Base-by-base conservation (phyloP, 1,284 basidiomycete species). In the Cutaneotrichosporon cavernicola region DNA sequence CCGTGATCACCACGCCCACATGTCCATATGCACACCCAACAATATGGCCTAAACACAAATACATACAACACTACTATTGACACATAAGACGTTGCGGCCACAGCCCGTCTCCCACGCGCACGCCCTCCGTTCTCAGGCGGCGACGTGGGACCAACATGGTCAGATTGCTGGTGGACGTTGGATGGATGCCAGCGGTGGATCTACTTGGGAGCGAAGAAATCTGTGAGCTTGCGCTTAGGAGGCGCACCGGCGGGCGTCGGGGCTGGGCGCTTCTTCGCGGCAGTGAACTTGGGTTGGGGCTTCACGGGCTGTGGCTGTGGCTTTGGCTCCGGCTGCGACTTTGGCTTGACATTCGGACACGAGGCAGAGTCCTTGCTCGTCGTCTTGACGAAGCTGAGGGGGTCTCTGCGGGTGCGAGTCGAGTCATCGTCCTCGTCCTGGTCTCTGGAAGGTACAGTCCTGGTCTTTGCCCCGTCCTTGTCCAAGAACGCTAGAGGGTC, bases 401-500 rank as follows among this genome's bases (percentile, higher is more conserved):
- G 51, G n/a, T 53, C 51, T 53, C 43, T 46, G 18, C 43, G 18
- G 7, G 43, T 3, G 26, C 26, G 26, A 26, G 26, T 26, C 26
- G 26, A 26, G 26, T 26, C 34, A 13, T 18, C 43, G 5, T 46
- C 43, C 18, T 46, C 43, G 16, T 43, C 9, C 40, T 4, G 36
- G 38, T 13, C 38, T 40, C 38, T 40, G 38, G 13, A 5, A 26
- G 26, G 26, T 26, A 26, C 26, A 26, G 1, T 26, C 26, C 3
- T 26, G 26, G 26, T 13, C 36, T 43, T 34, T 16, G 31, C 31
- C 52, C n/a, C 36, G 50, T 26, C 22, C 31, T 34, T 31, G 32
- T 55, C 52, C 14, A 55, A 30, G 38, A 56, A 56, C 36, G 55
- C 55, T 18, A 56, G 55, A 11, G 55, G 55, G 53, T 56, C 53